These are phyloP conservation scores for Flaveria linearis DNA, from an alignment of 129 eudicot genomes.

Conservation along the genomic window DNA sequence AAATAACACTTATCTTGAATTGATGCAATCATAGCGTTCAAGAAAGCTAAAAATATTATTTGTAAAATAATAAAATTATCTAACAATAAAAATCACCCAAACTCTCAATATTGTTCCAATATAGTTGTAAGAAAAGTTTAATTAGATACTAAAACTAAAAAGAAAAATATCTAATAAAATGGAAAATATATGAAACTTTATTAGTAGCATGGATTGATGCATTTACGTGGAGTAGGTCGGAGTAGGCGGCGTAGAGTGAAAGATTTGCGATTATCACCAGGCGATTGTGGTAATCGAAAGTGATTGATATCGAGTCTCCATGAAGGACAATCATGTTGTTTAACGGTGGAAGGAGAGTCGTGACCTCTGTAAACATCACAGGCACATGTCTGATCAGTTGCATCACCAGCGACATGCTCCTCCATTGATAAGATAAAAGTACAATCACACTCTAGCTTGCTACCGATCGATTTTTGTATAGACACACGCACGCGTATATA, in stretches of 20 bases:
- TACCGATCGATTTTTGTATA: not conserved
- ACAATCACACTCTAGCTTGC: not conserved
- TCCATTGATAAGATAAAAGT: slow-evolving; percentile 7
- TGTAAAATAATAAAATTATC: no score
- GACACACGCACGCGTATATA: not conserved
- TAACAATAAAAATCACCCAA: no score
- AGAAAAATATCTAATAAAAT: no score
- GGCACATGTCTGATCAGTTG: not conserved
- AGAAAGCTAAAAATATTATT: no score
- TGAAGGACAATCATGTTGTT: slow-evolving; percentile 8
- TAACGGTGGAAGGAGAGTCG: slow-evolving; percentile 2
- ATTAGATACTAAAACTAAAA: no score
- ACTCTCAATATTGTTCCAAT: no score
- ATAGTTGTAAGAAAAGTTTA: no score
- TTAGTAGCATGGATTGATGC: slow-evolving; percentile 11
- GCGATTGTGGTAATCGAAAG: slow-evolving; percentile 23
- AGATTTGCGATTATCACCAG: not conserved
- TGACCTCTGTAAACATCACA: not conserved
- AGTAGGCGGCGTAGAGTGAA: slow-evolving; percentile 18
- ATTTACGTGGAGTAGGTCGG: slow-evolving; percentile 30
- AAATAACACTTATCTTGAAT: no score
- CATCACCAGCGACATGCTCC: slow-evolving; percentile 21
- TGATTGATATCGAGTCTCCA: slow-evolving; percentile 38
- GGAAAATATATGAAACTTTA: no score
- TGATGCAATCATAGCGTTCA: no score